These are phyloP conservation scores for Lunasporangiospora selenospora DNA, from an alignment of 192 early-diverging fungal genomes.

Conservation along the genomic window DNA sequence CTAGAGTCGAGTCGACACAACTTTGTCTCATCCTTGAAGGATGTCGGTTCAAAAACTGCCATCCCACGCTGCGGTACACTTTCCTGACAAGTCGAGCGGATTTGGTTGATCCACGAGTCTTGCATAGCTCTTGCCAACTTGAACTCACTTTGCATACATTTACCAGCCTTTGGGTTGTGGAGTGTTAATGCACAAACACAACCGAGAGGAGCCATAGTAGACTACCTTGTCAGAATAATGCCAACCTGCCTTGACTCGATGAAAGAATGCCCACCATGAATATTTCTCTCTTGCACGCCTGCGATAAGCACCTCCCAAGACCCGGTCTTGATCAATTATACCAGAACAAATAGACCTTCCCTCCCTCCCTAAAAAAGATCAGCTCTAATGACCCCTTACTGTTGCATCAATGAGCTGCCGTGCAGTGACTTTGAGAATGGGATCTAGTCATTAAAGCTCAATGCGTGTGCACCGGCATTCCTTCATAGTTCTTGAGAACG, in stretches of 20 bases:
- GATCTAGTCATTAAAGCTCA: too few relatives aligned
- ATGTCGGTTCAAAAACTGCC: constrained; percentile 4
- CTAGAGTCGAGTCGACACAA: constrained; percentile 13
- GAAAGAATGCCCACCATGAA: constrained; percentile 2
- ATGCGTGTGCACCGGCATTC: too few relatives aligned
- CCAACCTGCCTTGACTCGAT: constrained; percentile 1
- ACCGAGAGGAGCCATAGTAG: constrained; percentile 1
- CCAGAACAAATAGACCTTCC: too few relatives aligned
- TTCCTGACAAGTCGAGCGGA: constrained; percentile 7
- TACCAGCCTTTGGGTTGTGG: not conserved
- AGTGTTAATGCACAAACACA: constrained; percentile 7
- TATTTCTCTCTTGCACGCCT: constrained; percentile 19
- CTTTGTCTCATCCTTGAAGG: constrained; percentile 18
- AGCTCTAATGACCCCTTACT: too few relatives aligned
- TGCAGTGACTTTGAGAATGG: too few relatives aligned
- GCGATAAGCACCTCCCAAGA: constrained; percentile 12
- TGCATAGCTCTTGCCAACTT: constrained; percentile 12
- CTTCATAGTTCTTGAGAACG: too few relatives aligned
- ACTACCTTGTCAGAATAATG: constrained; percentile 10
- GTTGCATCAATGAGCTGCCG: too few relatives aligned
- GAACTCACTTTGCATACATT: constrained; percentile 6
- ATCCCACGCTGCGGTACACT: not conserved
- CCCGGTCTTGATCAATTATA: constrained; percentile 14
- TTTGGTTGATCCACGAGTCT: constrained; percentile 11
- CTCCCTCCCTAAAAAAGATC: too few relatives aligned